Percentiles rank a stretch among this genome's conserved stretches.
phyloP scores from a whole-genome alignment of 139 green algal species.

The Chlamydomonas sp. region DNA sequence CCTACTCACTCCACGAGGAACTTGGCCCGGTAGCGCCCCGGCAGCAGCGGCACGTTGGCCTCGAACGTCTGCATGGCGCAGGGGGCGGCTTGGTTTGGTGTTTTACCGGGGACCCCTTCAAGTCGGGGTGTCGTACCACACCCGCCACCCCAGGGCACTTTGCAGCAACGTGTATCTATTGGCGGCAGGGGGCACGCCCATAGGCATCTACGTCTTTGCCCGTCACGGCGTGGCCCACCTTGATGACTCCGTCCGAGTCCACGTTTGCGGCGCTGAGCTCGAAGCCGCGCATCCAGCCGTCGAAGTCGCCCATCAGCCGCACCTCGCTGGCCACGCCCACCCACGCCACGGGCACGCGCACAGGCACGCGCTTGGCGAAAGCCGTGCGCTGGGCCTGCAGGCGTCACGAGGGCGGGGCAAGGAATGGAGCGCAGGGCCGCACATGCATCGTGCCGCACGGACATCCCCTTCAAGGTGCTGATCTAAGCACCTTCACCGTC shows the following conservation, averaged over 20 bases:
- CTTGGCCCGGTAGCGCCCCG: conserved; percentile 63
- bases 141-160: too few species aligned
- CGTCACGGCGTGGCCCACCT: too few species aligned
- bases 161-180: too few species aligned
- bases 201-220: too few species aligned
- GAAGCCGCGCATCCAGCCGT: conserved; percentile 72
- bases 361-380: conserved; percentile 50
- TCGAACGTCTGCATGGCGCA: conserved; percentile 44
- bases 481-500: neutral
- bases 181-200: too few species aligned
- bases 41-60: conserved; percentile 51
- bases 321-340: conserved; percentile 64
- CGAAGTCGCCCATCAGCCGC: conserved; percentile 58
- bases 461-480: neutral
- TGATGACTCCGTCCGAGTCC: conserved; percentile 59
- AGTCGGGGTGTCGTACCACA: too few species aligned
- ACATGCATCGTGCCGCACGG: conserved; percentile 20
- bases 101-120: too few species aligned
- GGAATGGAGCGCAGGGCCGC: neutral
- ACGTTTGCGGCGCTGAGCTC: conserved; percentile 61
- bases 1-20: conserved; percentile 53
- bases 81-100: too few species aligned
- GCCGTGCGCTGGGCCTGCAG: conserved; percentile 45
- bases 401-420: neutral
- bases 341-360: conserved; percentile 65